Evolutionary conservation across 768 basidiomycete genomes (phyloP).

Genomic region (Suillus fuscotomentosus): DNA sequence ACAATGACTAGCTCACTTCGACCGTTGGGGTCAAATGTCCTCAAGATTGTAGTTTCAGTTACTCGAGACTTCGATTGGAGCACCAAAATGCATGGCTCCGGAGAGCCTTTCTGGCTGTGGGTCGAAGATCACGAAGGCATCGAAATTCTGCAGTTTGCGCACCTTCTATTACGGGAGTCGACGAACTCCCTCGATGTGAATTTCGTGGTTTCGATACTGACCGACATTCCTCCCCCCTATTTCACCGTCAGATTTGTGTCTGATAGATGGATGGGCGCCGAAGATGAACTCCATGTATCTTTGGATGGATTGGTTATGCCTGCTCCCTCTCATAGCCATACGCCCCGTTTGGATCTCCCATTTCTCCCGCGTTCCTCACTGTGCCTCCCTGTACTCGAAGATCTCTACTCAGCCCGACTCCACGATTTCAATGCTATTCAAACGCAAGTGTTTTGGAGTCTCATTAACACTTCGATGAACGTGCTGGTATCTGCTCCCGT

Average conservation of each 20-base stretch:
- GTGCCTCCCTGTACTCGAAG: slow-evolving; percentile 41
- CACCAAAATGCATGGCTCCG: slow-evolving; percentile 64
- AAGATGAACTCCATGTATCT: slow-evolving; percentile 64
- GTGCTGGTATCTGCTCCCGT: slow-evolving; percentile 76
- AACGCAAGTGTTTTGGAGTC: slow-evolving; percentile 84
- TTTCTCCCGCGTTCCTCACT: slow-evolving; percentile 62
- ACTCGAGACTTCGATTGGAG: slow-evolving; percentile 79
- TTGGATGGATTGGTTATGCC: slow-evolving; percentile 82
- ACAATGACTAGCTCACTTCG: slow-evolving; percentile 65
- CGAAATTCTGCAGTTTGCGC: slow-evolving; percentile 79
- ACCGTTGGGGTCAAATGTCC: slow-evolving; percentile 81
- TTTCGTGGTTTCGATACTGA: slow-evolving; percentile 77
- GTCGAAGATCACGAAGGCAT: slow-evolving; percentile 81
- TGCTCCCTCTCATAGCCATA: slow-evolving; percentile 48
- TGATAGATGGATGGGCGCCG: slow-evolving; percentile 92
- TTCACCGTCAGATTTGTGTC: slow-evolving; percentile 80
- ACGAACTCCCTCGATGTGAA: slow-evolving; percentile 61
- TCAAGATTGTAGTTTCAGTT: slow-evolving; percentile 70
- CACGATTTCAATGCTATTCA: slow-evolving; percentile 81
- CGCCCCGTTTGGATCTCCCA: slow-evolving; percentile 68
- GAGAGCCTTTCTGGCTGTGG: slow-evolving; percentile 96
- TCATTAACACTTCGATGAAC: slow-evolving; percentile 66
- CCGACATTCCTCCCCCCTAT: slow-evolving; percentile 54
- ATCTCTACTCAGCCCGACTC: slow-evolving; percentile 44
- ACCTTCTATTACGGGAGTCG: slow-evolving; percentile 67